Percentiles rank a stretch among this genome's conserved stretches.
These are phyloP conservation scores for Rubroshorea leprosula DNA, from an alignment of 345 rosid species.

Conservation along the genomic window DNA sequence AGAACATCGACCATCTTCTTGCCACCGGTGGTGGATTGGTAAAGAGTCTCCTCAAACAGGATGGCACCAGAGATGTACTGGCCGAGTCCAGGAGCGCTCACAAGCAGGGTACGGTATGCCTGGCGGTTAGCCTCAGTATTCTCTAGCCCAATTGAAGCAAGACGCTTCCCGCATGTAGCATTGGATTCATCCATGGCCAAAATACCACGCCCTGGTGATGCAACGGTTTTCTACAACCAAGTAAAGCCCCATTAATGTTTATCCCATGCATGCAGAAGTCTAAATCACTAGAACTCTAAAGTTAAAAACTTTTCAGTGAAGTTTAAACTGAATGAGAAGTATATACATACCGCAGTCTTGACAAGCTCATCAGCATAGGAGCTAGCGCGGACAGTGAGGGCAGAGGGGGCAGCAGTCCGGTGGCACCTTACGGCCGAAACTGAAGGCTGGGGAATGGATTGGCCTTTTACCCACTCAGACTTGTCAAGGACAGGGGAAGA, in stretches of 20 bases:
- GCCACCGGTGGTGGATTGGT: slow-evolving; percentile 83
- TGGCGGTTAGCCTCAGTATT: slow-evolving; percentile 97
- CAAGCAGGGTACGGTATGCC: slow-evolving; percentile 86
- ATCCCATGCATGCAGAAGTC: background rate
- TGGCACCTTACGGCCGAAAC: slow-evolving; percentile 37
- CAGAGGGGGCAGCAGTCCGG: slow-evolving; percentile 33
- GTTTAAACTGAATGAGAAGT: no score
- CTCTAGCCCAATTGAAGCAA: slow-evolving; percentile 89
- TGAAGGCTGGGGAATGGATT: slow-evolving; percentile 54
- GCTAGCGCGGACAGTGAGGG: slow-evolving; percentile 59
- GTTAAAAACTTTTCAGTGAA: background rate
- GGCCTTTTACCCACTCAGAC: slow-evolving; percentile 80
- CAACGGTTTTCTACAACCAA: slow-evolving; percentile 65
- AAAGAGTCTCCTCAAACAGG: slow-evolving; percentile 93
- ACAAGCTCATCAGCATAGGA: slow-evolving; percentile 95
- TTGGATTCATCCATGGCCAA: slow-evolving; percentile 98
- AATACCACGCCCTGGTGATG: slow-evolving; percentile 96
- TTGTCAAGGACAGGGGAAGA: slow-evolving; percentile 77
- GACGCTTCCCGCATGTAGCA: slow-evolving; percentile 95
- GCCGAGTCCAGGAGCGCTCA: slow-evolving; percentile 79
- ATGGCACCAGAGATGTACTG: slow-evolving; percentile 88
- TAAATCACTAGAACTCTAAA: background rate
- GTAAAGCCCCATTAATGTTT: background rate
- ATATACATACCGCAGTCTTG: slow-evolving; percentile 74
- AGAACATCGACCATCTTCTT: slow-evolving; percentile 93